Evolutionary conservation across 441 rosid genomes (phyloP).

Genomic region (Syzygium syzygioides): DNA sequence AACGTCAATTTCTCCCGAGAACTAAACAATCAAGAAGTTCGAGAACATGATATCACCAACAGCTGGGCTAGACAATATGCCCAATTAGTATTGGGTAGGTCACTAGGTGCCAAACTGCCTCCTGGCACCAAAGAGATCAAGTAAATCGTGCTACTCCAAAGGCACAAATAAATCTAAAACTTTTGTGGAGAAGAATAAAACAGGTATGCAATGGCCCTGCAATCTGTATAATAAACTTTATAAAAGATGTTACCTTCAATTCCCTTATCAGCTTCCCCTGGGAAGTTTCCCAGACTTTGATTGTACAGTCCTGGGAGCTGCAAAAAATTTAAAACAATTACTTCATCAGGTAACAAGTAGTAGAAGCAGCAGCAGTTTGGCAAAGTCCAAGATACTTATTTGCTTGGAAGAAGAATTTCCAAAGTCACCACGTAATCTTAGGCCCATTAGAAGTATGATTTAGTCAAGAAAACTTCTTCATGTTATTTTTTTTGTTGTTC

Average conservation of each 20-base stretch:
- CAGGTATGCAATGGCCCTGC: background rate
- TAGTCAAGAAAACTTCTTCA: background rate
- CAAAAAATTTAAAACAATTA: conserved; percentile 3
- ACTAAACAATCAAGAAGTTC: background rate
- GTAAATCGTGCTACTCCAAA: background rate
- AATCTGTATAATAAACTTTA: background rate
- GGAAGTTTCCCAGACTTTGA: conserved; percentile 96
- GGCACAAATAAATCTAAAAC: background rate
- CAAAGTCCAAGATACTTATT: background rate
- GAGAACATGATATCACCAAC: background rate
- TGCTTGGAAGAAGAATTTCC: background rate
- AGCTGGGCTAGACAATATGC: background rate
- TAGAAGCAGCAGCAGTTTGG: background rate
- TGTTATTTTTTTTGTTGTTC: background rate
- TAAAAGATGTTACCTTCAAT: conserved; percentile 51
- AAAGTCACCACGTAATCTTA: background rate
- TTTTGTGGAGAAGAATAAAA: background rate
- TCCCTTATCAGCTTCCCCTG: conserved; percentile 98
- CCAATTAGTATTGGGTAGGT: background rate
- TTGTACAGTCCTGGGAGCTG: conserved; percentile 96
- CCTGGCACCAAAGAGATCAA: background rate
- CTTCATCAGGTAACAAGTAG: background rate
- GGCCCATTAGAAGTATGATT: background rate
- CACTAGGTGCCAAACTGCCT: background rate
- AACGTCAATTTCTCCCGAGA: background rate